phyloP scores from a whole-genome alignment of 164 flowering plant species.

The Sedum album region DNA sequence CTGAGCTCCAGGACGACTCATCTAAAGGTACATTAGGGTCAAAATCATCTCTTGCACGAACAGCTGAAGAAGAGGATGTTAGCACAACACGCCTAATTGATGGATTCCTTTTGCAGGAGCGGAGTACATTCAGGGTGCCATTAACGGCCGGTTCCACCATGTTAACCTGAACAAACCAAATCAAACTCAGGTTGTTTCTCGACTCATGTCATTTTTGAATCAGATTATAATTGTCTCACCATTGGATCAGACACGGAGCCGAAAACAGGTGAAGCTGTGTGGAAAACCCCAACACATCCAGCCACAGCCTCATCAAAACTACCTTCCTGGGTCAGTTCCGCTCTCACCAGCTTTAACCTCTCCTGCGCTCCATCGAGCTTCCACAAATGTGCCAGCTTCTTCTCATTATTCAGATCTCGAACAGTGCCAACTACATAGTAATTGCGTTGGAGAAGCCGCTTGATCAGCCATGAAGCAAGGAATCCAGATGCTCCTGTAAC shows the following conservation, averaged over 20 bases:
- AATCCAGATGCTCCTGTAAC: constrained; percentile 70
- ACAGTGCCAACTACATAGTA: constrained; percentile 56
- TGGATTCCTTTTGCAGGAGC: constrained; percentile 71
- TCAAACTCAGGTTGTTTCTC: not conserved
- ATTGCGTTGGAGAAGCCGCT: constrained; percentile 44
- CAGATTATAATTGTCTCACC: constrained; percentile 25
- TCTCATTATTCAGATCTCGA: constrained; percentile 53
- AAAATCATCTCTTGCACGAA: constrained; percentile 51
- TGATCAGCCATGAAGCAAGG: constrained; percentile 64
- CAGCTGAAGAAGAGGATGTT: constrained; percentile 80
- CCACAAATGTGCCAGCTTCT: constrained; percentile 64
- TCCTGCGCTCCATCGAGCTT: constrained; percentile 74
- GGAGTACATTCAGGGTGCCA: constrained; percentile 80
- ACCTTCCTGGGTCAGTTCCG: constrained; percentile 64
- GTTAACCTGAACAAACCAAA: constrained; percentile 33
- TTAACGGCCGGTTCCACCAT: constrained; percentile 69
- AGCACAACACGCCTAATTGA: constrained; percentile 67
- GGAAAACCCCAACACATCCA: constrained; percentile 82
- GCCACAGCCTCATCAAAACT: constrained; percentile 73
- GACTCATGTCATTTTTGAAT: not conserved
- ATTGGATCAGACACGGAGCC: constrained; percentile 49
- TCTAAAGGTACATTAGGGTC: constrained; percentile 53
- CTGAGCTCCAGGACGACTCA: constrained; percentile 79
- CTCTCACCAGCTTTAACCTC: constrained; percentile 59
- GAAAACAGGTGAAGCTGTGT: constrained; percentile 81